Conservation (phyloP, 805 yeast genomes). For the Barnettozyma siamensis region DNA sequence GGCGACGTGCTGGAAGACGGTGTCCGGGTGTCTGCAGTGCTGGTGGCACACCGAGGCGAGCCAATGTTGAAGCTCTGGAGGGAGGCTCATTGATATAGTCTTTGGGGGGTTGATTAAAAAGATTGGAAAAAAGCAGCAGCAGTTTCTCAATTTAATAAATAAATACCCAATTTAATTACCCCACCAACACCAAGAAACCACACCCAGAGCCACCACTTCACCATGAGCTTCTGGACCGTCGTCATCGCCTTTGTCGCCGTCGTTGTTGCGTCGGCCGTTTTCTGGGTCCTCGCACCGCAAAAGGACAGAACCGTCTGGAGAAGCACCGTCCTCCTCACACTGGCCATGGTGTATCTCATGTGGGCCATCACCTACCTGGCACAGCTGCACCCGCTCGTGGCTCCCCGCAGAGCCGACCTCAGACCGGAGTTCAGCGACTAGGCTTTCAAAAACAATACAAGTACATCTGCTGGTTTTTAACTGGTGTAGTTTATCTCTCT, state of each 20-base stretch:
- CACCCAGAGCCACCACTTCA: conserved; percentile 38
- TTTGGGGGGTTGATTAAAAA: no score
- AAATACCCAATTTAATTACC: no score
- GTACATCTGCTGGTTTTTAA: conserved; percentile 33
- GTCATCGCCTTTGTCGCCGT: conserved; percentile 56
- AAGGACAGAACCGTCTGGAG: conserved; percentile 75
- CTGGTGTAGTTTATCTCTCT: no score
- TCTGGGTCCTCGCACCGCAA: conserved; percentile 86
- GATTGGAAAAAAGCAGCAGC: no score
- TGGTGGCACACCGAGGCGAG: conserved; percentile 9
- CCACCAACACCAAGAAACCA: neutral
- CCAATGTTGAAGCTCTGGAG: conserved; percentile 1
- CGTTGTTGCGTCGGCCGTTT: conserved; percentile 50
- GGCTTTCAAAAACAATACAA: no score
- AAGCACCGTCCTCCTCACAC: conserved; percentile 59
- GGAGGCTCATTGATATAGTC: neutral
- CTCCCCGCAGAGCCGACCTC: conserved; percentile 83
- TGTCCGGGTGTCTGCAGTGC: conserved; percentile 54
- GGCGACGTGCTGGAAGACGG: conserved; percentile 58
- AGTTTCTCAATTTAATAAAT: no score
- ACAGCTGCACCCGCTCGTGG: conserved; percentile 88
- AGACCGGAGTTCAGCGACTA: conserved; percentile 58
- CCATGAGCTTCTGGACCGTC: conserved; percentile 38
- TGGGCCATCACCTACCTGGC: conserved; percentile 88
- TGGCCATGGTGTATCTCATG: conserved; percentile 78